Evolutionary conservation across 2,329 filamentous ascomycete genomes (phyloP), one percentile per base, ranked within the genome.

Genomic region (Aspergillus fumigatus): DNA sequence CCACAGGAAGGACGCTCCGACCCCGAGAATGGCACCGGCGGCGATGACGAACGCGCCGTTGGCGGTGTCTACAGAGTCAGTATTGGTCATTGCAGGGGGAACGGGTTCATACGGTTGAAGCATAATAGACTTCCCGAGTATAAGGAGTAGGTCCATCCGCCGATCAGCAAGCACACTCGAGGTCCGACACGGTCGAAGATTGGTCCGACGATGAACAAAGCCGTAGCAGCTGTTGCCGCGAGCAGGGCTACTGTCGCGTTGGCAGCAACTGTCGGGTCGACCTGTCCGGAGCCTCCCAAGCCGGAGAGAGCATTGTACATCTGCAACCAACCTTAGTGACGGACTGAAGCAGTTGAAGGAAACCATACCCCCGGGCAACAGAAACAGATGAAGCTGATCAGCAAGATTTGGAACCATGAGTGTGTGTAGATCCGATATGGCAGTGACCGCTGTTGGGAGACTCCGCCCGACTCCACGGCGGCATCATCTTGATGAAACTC

Each of bases 381-480:
- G 62, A 80, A 80, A 60, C 76, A 80, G 52, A 81, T 80, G 51
- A 80, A 70, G 64, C 76, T 77, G 55, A 80, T 80, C 51, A 80
- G 68, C 2, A 77, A 26, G 50, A 80, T 78, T 63, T 81, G 78
- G 45, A 76, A 75, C 78, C 78, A 81, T 14, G 75, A 74, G 58
- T 79, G 68, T 6, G 73, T 68, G 61, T 77, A 79, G 51, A 78
- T 52, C 10, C 59, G 61, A 50, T 62, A 58, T 11, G 62, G 14
- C 11, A 52, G 52, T 14, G 66, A 67, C 2, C 52, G 54, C 5
- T 57, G 25, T 10, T 25, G 32, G 40, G 49, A 49, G 14, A 57
- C 47, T 63, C 59, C 9, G 65, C 52, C 54, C 61, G 58, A 14
- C 62, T 67, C 48, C 54, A 60, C 27, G 50, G 56, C 53, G 27